Conservation (phyloP, 2,329 filamentous ascomycete genomes). For the Colletotrichum sp. region DNA sequence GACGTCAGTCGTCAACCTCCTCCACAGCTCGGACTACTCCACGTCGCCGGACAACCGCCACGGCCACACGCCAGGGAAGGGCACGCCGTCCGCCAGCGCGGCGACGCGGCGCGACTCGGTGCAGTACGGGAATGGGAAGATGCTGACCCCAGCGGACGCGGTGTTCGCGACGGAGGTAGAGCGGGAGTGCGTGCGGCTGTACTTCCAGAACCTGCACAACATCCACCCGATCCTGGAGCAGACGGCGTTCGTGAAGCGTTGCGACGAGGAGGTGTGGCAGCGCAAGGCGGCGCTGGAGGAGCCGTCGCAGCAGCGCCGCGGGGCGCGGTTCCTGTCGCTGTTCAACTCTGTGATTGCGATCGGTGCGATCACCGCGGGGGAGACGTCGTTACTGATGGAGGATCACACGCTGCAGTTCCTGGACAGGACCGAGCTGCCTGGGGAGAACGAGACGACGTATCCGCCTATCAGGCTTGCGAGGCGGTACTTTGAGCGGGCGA, state of each 20-base stretch:
- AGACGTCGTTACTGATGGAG: constrained; percentile 21
- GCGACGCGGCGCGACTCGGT: background rate
- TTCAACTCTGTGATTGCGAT: constrained; percentile 20
- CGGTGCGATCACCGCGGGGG: constrained; percentile 20
- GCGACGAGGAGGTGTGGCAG: constrained; percentile 21
- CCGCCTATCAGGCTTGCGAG: constrained; percentile 18
- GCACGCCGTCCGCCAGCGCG: background rate
- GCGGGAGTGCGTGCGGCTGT: constrained; percentile 25
- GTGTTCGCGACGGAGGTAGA: constrained; percentile 11
- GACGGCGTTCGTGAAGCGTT: constrained; percentile 14
- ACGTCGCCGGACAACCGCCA: constrained; percentile 9
- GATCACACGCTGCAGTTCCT: constrained; percentile 17
- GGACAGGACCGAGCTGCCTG: constrained; percentile 1
- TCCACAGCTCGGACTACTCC: constrained; percentile 25
- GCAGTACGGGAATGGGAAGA: background rate
- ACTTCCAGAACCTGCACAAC: constrained; percentile 26
- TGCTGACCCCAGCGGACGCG: background rate
- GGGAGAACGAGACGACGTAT: constrained; percentile 14
- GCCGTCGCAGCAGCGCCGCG: background rate
- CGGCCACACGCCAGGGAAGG: background rate
- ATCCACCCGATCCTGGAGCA: constrained; percentile 26
- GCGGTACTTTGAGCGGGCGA: constrained; percentile 20
- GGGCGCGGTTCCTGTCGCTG: constrained; percentile 16
- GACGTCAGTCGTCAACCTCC: constrained; percentile 21
- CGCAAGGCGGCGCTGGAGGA: background rate